Evolutionary conservation across 2,329 filamentous ascomycete species (phyloP).

Genomic region (Rutstroemia sydowiana): DNA sequence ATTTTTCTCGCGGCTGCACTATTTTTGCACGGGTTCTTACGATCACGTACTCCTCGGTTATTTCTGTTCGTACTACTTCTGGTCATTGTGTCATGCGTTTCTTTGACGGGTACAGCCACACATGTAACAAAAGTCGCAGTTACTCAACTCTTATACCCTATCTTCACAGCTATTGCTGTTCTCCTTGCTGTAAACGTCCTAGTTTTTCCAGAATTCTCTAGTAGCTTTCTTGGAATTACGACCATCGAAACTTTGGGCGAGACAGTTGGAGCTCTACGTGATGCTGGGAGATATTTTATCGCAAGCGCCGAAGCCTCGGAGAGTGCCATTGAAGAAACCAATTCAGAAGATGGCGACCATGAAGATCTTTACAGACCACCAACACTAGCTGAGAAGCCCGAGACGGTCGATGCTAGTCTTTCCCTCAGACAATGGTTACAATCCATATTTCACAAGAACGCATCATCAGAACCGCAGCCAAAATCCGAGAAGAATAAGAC

Average conservation of each 20-base stretch:
- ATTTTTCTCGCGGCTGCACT: slow-evolving; percentile 43
- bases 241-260: slow-evolving; percentile 48
- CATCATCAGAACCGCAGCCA: not conserved
- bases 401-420: slow-evolving; percentile 25
- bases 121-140: slow-evolving; percentile 33
- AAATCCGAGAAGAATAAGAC: not conserved
- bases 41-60: slow-evolving; percentile 44
- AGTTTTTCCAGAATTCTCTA: slow-evolving; percentile 52
- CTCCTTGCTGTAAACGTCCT: slow-evolving; percentile 43
- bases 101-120: slow-evolving; percentile 36
- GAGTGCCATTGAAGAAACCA: slow-evolving; percentile 13
- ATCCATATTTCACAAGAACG: slow-evolving; percentile 8
- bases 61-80: slow-evolving; percentile 47
- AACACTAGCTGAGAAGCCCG: slow-evolving; percentile 4
- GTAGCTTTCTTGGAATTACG: slow-evolving; percentile 45
- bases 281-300: slow-evolving; percentile 48
- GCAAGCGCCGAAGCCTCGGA: slow-evolving; percentile 23
- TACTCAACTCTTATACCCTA: slow-evolving; percentile 44
- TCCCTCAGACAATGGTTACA: slow-evolving; percentile 16
- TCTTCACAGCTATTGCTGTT: slow-evolving; percentile 43
- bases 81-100: slow-evolving; percentile 42
- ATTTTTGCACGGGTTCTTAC: slow-evolving; percentile 46
- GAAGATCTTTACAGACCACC: not conserved
- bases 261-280: slow-evolving; percentile 41
- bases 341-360: not conserved